Evolutionary conservation across 2,329 filamentous ascomycete species (phyloP).

Genomic region (Trichophyton simii): DNA sequence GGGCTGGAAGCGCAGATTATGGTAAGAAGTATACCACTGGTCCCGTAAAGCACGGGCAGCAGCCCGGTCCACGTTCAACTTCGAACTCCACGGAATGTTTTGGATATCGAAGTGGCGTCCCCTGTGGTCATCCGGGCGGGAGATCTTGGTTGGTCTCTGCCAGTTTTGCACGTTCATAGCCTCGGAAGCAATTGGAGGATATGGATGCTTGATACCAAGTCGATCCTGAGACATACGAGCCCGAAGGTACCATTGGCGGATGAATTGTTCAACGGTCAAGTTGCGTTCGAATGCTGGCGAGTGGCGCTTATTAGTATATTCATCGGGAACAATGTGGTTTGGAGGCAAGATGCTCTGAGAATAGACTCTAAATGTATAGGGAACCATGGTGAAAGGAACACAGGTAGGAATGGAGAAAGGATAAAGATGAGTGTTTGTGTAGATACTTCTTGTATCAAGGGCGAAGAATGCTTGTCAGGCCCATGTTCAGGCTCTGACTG

Average conservation of each 20-base stretch:
- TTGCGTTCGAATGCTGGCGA: conserved; percentile 28
- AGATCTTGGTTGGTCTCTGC: conserved; percentile 22
- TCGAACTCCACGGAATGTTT: conserved; percentile 31
- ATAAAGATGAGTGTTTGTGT: conserved; percentile 6
- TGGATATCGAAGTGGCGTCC: conserved; percentile 28
- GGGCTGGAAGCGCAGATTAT: conserved; percentile 24
- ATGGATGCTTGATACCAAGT: conserved; percentile 1
- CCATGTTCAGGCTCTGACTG: not conserved
- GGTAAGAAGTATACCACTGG: conserved; percentile 31
- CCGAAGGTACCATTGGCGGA: conserved; percentile 29
- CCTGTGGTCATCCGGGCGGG: conserved; percentile 21
- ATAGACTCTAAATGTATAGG: conserved; percentile 6
- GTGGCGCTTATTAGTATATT: conserved; percentile 12
- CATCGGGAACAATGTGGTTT: conserved; percentile 9
- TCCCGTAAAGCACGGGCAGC: conserved; percentile 29
- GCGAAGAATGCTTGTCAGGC: not conserved
- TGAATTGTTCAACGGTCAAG: conserved; percentile 32
- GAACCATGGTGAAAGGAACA: conserved; percentile 7
- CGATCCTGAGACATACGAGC: conserved; percentile 15
- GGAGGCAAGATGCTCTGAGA: conserved; percentile 10
- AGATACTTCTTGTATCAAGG: conserved; percentile 9
- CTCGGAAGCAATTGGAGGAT: conserved; percentile 18
- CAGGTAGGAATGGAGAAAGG: conserved; percentile 7
- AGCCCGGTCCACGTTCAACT: conserved; percentile 24
- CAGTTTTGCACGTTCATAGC: conserved; percentile 25